These are phyloP conservation scores for Claviceps monticola DNA, from an alignment of 2,329 filamentous ascomycete species.

Conservation along the genomic window DNA sequence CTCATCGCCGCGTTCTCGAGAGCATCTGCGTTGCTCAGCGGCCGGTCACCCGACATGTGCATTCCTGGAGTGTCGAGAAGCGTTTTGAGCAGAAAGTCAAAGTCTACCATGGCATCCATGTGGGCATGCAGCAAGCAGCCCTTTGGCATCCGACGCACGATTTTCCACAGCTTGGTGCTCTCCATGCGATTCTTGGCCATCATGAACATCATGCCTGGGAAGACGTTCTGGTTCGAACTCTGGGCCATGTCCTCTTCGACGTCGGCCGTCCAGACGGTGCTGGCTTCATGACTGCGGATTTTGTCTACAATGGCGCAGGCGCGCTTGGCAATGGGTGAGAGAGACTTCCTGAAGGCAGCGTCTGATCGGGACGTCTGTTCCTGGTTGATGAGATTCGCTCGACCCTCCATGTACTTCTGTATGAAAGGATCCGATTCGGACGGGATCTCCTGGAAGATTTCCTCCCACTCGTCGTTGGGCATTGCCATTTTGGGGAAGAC, in stretches of 20 bases:
- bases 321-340: slow-evolving; percentile 65
- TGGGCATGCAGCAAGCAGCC: slow-evolving; percentile 78
- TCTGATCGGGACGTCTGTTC: slow-evolving; percentile 76
- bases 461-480: slow-evolving; percentile 45
- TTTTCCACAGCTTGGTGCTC: slow-evolving; percentile 69
- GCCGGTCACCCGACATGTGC: slow-evolving; percentile 48
- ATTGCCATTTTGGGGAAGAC: slow-evolving; percentile 21
- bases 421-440: slow-evolving; percentile 58
- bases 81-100: slow-evolving; percentile 63
- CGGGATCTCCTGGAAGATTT: slow-evolving; percentile 42
- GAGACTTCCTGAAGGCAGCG: slow-evolving; percentile 50
- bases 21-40: slow-evolving; percentile 39
- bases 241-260: slow-evolving; percentile 57
- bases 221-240: slow-evolving; percentile 48
- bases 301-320: slow-evolving; percentile 69
- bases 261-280: slow-evolving; percentile 60
- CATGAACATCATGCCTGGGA: slow-evolving; percentile 88
- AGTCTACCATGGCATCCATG: slow-evolving; percentile 80
- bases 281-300: slow-evolving; percentile 66
- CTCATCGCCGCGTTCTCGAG: slow-evolving; percentile 40
- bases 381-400: slow-evolving; percentile 61
- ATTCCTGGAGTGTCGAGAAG: slow-evolving; percentile 61
- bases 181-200: slow-evolving; percentile 80
- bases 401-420: slow-evolving; percentile 64
- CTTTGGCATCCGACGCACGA: slow-evolving; percentile 78